Evolutionary conservation across 345 rosid species (phyloP).

Genomic region (Citropsis articulata): DNA sequence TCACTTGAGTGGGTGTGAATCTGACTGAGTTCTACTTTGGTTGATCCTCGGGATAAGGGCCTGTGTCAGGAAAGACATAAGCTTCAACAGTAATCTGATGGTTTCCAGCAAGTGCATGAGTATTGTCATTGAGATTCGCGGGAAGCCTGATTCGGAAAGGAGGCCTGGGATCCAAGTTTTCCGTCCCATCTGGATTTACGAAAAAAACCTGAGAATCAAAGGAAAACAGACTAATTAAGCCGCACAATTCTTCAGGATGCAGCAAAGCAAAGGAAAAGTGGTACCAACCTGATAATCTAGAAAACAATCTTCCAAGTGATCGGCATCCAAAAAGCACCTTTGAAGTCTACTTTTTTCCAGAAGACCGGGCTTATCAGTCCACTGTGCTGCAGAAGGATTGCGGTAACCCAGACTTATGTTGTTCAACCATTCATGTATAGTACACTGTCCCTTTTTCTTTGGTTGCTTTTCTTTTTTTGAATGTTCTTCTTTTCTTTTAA

Average conservation of each 20-base stretch:
- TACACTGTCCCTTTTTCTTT: constrained; percentile 35
- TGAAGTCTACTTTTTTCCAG: constrained; percentile 85
- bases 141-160: constrained; percentile 80
- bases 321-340: constrained; percentile 79
- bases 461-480: no score
- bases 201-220: constrained; percentile 55
- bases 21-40: constrained; percentile 91
- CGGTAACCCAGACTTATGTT: constrained; percentile 94
- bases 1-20: constrained; percentile 93
- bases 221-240: constrained; percentile 5
- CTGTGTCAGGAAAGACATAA: constrained; percentile 87
- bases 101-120: constrained; percentile 77
- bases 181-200: constrained; percentile 58
- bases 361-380: constrained; percentile 96
- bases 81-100: constrained; percentile 83
- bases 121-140: constrained; percentile 61
- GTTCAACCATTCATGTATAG: constrained; percentile 97
- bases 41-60: constrained; percentile 99
- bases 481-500: no score
- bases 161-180: constrained; percentile 66
- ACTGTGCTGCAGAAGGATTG: constrained; percentile 96
- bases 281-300: constrained; percentile 66
- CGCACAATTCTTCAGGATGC: background rate
- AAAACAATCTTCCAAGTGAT: constrained; percentile 63
- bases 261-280: constrained; percentile 6